Base-by-base conservation (phyloP, 306 rosid genomes). In the Pachyrhizus erosus region DNA sequence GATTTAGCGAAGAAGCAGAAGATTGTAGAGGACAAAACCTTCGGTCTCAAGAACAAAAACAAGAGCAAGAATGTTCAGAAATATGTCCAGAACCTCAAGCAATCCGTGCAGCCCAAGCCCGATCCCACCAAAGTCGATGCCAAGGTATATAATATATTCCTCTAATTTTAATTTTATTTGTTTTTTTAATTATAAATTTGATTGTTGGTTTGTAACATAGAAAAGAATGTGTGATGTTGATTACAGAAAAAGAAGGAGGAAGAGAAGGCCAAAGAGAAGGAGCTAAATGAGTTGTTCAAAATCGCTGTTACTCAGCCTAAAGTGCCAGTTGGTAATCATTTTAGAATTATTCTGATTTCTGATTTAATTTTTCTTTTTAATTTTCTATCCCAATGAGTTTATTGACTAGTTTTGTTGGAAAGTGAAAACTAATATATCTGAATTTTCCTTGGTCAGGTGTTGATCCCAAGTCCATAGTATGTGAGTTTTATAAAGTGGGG, bases 1-100 rank as follows among this genome's bases (percentile, higher is more conserved):
- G 98, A 95, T 62, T 0, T 89, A 86, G 98, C 98, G 61, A 95
- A 95, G 97, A 95, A 95, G 91, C 98, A 93, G 97, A 95, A 93
- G 88, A 33, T 91, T 60, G 97, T 93, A 29, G 98, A 95, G 87
- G 98, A 95, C 89, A 95, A 95, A 89, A 95, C 98, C 52, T 95
- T 95, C 77, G 98, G 98, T 17, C 95, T 95, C 43, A 95, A 95
- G 85, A 93, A 95, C 92, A 95, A 95, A 69, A 95, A 91, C 90
- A 95, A 95, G 83, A 91, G 98, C 83, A 95, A 95, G 71, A 88
- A 78, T 67, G 97, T 95, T 5, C 98, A 95, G 86, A 95, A 95
- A 70, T 95, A 93, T 37, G 98, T 95, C 26, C 97, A 95, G 87
- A 92, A 27, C 77, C 87, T 95, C 87, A 73, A 95, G 75, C 89